Conservation (phyloP, 768 basidiomycete species). For the Wakefieldia striispora region DNA sequence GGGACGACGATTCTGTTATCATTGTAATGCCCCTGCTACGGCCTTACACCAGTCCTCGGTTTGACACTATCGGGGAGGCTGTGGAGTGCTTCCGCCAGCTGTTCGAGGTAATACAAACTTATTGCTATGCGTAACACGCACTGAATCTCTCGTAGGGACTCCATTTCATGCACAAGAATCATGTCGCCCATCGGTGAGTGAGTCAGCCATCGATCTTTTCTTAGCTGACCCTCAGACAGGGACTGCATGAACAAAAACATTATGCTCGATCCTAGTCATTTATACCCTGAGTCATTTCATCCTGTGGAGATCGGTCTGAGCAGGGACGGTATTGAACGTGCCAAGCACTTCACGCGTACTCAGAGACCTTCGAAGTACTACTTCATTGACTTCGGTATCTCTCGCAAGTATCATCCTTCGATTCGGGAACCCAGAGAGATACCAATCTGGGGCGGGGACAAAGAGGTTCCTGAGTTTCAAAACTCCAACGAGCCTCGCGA, state of each 20-base stretch:
- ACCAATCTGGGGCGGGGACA: slow-evolving; percentile 39
- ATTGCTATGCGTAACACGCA: neutral
- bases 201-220: too few species aligned
- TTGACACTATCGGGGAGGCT: slow-evolving; percentile 13
- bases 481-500: slow-evolving; percentile 19
- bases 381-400: slow-evolving; percentile 32
- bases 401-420: slow-evolving; percentile 25
- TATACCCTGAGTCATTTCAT: slow-evolving; percentile 28
- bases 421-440: slow-evolving; percentile 20
- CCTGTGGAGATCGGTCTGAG: slow-evolving; percentile 9
- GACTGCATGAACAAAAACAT: slow-evolving; percentile 30
- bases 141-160: slow-evolving; percentile 25
- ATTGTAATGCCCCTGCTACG: slow-evolving; percentile 33
- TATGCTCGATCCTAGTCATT: slow-evolving; percentile 23
- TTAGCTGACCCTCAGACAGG: slow-evolving; percentile 4
- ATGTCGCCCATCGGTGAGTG: slow-evolving; percentile 35
- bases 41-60: slow-evolving; percentile 13
- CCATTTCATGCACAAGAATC: slow-evolving; percentile 35
- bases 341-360: slow-evolving; percentile 28
- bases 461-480: slow-evolving; percentile 37
- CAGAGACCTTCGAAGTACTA: slow-evolving; percentile 13
- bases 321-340: slow-evolving; percentile 14
- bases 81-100: slow-evolving; percentile 30
- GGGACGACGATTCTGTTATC: slow-evolving; percentile 12
- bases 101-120: slow-evolving; percentile 24